phyloP scores from a whole-genome alignment of 75 land plant genomes.

The Larix kaempferi region DNA sequence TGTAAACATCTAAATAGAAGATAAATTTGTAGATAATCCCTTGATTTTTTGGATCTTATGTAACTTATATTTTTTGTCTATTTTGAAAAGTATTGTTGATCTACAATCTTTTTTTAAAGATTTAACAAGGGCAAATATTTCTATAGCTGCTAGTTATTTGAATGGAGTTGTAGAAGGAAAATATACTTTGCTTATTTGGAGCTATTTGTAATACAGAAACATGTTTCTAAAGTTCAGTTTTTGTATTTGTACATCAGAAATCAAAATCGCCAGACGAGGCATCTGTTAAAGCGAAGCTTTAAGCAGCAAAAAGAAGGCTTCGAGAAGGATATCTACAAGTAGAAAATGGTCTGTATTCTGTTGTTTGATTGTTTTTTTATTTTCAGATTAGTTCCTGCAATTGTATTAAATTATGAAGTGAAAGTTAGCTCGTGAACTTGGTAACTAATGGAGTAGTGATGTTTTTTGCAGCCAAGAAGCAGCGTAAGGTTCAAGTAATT shows the following conservation, averaged over 20 bases:
- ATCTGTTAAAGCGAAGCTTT: conserved; percentile 42
- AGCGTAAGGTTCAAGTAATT: conserved; percentile 79
- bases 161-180: not conserved
- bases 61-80: not conserved
- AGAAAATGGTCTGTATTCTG: conserved; percentile 52
- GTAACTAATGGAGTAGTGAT: not conserved
- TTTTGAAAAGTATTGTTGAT: not conserved
- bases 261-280: conserved; percentile 24
- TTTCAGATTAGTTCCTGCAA: not conserved
- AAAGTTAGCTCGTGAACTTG: not conserved
- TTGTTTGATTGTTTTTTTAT: not conserved
- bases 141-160: not conserved
- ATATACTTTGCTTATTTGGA: not conserved
- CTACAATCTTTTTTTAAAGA: not conserved
- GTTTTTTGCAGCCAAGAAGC: conserved; percentile 71
- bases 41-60: not conserved
- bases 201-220: not conserved
- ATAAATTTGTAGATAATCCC: not conserved
- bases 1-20: not conserved
- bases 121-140: not conserved
- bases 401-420: not conserved
- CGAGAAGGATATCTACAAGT: conserved; percentile 78
- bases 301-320: conserved; percentile 72
- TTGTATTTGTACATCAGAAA: conserved; percentile 20
- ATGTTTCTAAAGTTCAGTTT: not conserved